Evolutionary conservation across 306 rosid species (phyloP), one percentile per base, ranked within the genome.

Genomic region (Prunus mume): DNA sequence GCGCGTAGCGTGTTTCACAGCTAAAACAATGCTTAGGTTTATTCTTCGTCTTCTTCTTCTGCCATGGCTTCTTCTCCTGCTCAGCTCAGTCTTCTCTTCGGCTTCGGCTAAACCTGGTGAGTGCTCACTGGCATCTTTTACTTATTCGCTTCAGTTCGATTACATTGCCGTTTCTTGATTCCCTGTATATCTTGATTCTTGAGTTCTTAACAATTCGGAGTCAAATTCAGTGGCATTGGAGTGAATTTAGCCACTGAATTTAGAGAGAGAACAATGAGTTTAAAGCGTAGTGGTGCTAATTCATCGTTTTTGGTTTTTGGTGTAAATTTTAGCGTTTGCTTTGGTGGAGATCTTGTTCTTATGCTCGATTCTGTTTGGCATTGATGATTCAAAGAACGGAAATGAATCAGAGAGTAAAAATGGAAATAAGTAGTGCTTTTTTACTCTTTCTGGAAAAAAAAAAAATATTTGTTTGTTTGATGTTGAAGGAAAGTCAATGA

Each of bases 71-170:
- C 84, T 84, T 72, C 45, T 87, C 72, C 28, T 90, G n/a, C 66
- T 84, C 83, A 72, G 81, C 84, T 78, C 69, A 10, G 79, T 73
- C 47, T 75, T 79, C 50, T 43, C 76, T 32, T 64, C 55, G 17
- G 81, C 68, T 79, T 74, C 90, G 61, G 89, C 97, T 67, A 65
- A 73, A 67, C 82, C 72, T 49, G 82, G 98, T 94, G 63, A 90
- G 87, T 72, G 74, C 78, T 79, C 17, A 5, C 46, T 2, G 7
- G 43, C 1, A 9, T 49, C 69, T 43, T 60, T 45, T 24, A 14
- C 12, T 60, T 28, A 13, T 18, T 69, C 43, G 17, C 20, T 55
- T 77, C 10, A 38, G 43, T 38, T 74, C 62, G 27, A 20, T 22
- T 18, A 41, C 43, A 8, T 24, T 74, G 12, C 66, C 50, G 75